A percentile compares a stretch with the other conserved stretches of the same genome.
phyloP scores from a whole-genome alignment of 495 filamentous ascomycete species.

The Penicillium steckii region DNA sequence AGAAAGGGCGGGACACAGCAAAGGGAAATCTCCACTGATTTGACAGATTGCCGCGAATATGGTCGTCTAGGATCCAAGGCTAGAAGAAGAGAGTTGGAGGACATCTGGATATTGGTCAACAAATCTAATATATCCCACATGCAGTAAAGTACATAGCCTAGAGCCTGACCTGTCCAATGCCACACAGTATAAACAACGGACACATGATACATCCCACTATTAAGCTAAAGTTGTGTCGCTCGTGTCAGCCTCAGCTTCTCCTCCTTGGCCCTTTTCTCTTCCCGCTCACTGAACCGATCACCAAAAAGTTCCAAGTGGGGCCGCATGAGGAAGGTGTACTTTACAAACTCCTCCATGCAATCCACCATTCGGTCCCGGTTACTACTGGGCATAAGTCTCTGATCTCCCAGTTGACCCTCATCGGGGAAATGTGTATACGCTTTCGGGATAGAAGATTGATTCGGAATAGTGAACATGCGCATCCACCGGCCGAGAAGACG shows the following conservation, averaged over 20 bases:
- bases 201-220: conserved; percentile 1
- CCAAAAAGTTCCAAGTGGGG: conserved; percentile 60
- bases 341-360: conserved; percentile 78
- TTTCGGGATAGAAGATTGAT: conserved; percentile 64
- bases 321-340: conserved; percentile 67
- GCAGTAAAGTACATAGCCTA: conserved; percentile 5
- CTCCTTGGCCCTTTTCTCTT: conserved; percentile 25
- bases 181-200: conserved; percentile 1
- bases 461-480: conserved; percentile 74
- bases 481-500: conserved; percentile 73
- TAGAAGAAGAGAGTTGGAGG: not conserved
- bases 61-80: not conserved
- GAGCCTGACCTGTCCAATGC: conserved; percentile 5
- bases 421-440: conserved; percentile 66
- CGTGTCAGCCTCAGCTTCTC: conserved; percentile 10
- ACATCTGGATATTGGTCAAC: not conserved
- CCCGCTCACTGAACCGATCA: conserved; percentile 64
- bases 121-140: not conserved
- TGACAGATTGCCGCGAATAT: not conserved
- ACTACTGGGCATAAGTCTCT: conserved; percentile 56
- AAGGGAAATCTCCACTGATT: not conserved
- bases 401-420: conserved; percentile 50
- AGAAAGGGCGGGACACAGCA: not conserved
- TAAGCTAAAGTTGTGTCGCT: conserved; percentile 8
- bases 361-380: conserved; percentile 70